Percentiles rank a stretch among this genome's conserved stretches.
Conservation (phyloP, 148 eudicot species). For the Amaranthus cruentus region DNA sequence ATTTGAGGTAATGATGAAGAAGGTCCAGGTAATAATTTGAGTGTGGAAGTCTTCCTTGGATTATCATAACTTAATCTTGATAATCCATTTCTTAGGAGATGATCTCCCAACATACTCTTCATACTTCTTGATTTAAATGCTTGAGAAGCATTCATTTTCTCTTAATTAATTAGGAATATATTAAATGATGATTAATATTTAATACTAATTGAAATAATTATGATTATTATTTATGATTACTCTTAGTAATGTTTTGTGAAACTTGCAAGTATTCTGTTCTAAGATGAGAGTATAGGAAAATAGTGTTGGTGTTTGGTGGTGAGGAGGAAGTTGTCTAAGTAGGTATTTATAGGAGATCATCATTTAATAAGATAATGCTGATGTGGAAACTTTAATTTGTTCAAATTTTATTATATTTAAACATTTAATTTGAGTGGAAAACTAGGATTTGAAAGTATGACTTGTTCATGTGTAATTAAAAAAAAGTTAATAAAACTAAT, state of each 20-base stretch:
- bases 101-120: conserved; percentile 24
- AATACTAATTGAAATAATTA: no score
- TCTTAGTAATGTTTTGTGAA: no score
- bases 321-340: neutral
- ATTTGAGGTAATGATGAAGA: neutral
- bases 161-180: neutral
- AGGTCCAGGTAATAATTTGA: conserved; percentile 18
- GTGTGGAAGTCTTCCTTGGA: conserved; percentile 10
- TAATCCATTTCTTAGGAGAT: conserved; percentile 20
- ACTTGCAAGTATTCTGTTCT: no score
- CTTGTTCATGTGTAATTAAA: neutral
- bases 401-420: no score
- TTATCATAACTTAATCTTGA: conserved; percentile 13
- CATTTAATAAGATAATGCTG: no score
- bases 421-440: neutral
- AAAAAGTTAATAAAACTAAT: neutral
- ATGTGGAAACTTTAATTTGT: no score
- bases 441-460: neutral
- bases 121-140: conserved; percentile 21
- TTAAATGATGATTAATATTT: neutral
- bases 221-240: no score
- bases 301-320: neutral
- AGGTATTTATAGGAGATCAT: neutral
- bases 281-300: neutral
- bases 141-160: conserved; percentile 20